Conservation (phyloP, 148 eudicot genomes). For the Rhododendron ovatum region DNA sequence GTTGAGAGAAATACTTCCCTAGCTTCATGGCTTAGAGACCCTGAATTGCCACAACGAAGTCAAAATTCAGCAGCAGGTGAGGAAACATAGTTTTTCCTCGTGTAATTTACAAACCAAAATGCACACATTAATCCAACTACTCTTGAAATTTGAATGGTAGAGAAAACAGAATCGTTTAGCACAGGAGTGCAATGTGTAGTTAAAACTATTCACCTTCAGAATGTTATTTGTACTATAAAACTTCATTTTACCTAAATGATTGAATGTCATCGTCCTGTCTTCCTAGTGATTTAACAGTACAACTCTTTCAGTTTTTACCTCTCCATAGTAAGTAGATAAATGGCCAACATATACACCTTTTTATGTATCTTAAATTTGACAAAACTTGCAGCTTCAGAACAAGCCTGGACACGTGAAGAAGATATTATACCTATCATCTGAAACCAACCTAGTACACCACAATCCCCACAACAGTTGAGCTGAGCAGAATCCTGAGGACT, state of each 20-base stretch:
- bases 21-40: conserved; percentile 97
- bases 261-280: neutral
- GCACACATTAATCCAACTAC: neutral
- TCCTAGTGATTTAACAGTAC: neutral
- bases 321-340: neutral
- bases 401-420: neutral
- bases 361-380: neutral
- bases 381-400: neutral
- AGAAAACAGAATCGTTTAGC: neutral
- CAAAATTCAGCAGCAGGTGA: neutral
- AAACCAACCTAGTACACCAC: neutral
- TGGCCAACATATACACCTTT: neutral
- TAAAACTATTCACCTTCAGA: neutral
- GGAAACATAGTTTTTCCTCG: neutral
- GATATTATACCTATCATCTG: neutral
- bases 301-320: neutral
- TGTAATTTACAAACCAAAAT: neutral
- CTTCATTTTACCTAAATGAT: neutral
- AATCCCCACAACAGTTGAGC: neutral
- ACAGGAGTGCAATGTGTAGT: neutral
- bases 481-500: neutral
- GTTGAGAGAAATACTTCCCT: conserved; percentile 85
- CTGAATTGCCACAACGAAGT: conserved; percentile 45
- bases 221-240: neutral
- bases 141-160: neutral